phyloP scores from a whole-genome alignment of 2,329 filamentous ascomycete genomes.

The Clonostachys chloroleuca region DNA sequence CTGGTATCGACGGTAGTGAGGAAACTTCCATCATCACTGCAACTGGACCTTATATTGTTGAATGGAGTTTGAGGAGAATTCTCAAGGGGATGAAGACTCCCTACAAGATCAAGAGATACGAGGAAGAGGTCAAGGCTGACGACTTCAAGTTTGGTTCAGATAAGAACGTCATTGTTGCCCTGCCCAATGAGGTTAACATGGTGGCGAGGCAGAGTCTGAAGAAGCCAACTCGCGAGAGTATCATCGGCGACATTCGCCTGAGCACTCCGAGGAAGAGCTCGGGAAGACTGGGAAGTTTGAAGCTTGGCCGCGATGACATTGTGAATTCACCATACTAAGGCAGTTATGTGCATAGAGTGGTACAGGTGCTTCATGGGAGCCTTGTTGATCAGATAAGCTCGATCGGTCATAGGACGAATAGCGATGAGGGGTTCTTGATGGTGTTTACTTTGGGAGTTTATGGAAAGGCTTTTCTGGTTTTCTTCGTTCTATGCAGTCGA shows the following conservation, averaged over 20 bases:
- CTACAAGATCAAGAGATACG: slow-evolving; percentile 95
- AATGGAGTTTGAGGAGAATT: slow-evolving; percentile 93
- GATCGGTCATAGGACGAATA: too few species aligned
- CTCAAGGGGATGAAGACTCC: slow-evolving; percentile 76
- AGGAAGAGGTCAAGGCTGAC: slow-evolving; percentile 93
- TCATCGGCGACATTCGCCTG: slow-evolving; percentile 56
- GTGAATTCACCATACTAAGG: slow-evolving; percentile 66
- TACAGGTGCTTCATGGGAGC: too few species aligned
- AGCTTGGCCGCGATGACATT: slow-evolving; percentile 76
- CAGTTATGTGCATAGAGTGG: too few species aligned
- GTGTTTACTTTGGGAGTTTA: background rate
- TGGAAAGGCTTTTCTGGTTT: background rate
- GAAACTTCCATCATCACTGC: slow-evolving; percentile 97
- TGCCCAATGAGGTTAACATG: slow-evolving; percentile 98
- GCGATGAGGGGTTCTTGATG: background rate
- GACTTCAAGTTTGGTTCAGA: slow-evolving; percentile 97
- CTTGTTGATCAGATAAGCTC: too few species aligned
- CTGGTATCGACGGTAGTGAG: slow-evolving; percentile 63
- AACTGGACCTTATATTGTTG: slow-evolving; percentile 93
- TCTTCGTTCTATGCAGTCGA: background rate
- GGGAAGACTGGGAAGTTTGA: slow-evolving; percentile 49
- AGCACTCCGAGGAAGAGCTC: slow-evolving; percentile 45
- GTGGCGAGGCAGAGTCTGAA: slow-evolving; percentile 81
- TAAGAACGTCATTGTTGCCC: slow-evolving; percentile 95
- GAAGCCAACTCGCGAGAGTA: slow-evolving; percentile 88